Evolutionary conservation across 2,329 filamentous ascomycete species (phyloP).

Genomic region (Botrytis galanthina): DNA sequence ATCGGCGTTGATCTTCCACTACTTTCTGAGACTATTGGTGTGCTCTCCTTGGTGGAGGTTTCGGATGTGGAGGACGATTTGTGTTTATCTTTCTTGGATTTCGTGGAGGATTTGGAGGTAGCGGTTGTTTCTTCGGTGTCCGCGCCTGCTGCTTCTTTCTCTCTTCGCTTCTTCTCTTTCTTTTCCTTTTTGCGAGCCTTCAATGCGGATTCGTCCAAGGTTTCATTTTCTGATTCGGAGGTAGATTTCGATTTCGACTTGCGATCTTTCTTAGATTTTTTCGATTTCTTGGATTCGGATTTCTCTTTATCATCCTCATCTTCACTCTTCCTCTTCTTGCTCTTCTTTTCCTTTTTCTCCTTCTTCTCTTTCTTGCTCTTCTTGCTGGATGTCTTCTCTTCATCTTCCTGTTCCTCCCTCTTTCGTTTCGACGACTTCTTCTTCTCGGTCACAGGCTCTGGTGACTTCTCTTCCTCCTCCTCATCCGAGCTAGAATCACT

Average conservation of each 20-base stretch:
- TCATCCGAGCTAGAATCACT: conserved; percentile 2
- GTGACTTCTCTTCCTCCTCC: conserved; percentile 19
- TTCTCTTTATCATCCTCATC: conserved; percentile 40
- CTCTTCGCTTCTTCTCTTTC: conserved; percentile 24
- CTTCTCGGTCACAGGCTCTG: conserved; percentile 25
- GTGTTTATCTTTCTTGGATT: conserved; percentile 43
- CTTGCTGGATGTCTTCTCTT: conserved; percentile 38
- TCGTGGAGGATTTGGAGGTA: conserved; percentile 35
- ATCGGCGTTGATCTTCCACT: conserved; percentile 47
- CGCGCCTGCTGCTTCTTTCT: conserved; percentile 19
- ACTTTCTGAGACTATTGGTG: conserved; percentile 38
- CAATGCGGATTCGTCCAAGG: not conserved
- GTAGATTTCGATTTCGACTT: conserved; percentile 15
- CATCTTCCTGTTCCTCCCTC: conserved; percentile 41
- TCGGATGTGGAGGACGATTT: conserved; percentile 36
- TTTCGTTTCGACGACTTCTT: conserved; percentile 44
- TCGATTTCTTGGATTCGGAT: conserved; percentile 32
- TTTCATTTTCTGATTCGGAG: not conserved
- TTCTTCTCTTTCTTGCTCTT: conserved; percentile 15
- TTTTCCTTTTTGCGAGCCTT: conserved; percentile 14
- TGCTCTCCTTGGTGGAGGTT: conserved; percentile 30
- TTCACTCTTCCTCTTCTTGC: conserved; percentile 45
- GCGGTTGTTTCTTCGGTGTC: conserved; percentile 13
- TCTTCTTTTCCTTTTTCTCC: conserved; percentile 18
- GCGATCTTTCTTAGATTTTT: conserved; percentile 38